phyloP scores from a whole-genome alignment of 495 filamentous ascomycete genomes.

The Astrothelium subdiscretum region DNA sequence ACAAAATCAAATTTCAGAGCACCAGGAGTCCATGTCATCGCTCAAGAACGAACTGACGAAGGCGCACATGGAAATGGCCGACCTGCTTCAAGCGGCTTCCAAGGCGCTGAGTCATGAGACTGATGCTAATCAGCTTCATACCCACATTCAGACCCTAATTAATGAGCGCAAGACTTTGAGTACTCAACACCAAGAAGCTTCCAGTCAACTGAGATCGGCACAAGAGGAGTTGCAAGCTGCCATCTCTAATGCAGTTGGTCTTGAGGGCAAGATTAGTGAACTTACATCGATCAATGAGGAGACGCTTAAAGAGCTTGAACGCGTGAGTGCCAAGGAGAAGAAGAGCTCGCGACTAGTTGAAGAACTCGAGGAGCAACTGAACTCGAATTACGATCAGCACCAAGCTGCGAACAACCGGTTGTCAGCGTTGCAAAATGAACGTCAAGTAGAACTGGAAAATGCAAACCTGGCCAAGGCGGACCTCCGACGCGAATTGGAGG shows the following conservation, averaged over 20 bases:
- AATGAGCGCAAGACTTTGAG: conserved; percentile 25
- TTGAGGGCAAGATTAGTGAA: conserved; percentile 41
- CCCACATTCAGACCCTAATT: conserved; percentile 36
- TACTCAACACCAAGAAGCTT: conserved; percentile 26
- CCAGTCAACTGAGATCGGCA: conserved; percentile 33
- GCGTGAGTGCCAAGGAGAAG: conserved; percentile 50
- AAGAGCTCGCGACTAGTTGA: conserved; percentile 86
- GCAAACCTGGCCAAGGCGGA: conserved; percentile 40
- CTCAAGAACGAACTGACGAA: conserved; percentile 60
- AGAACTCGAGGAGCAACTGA: conserved; percentile 95
- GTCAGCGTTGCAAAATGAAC: conserved; percentile 57
- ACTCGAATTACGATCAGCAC: conserved; percentile 85
- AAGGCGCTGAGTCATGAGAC: conserved; percentile 36
- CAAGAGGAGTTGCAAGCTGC: conserved; percentile 50
- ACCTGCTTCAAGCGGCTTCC: conserved; percentile 42
- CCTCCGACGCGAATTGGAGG: conserved; percentile 44
- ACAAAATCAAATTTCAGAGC: conserved; percentile 32
- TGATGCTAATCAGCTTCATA: conserved; percentile 35
- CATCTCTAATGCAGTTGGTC: conserved; percentile 34
- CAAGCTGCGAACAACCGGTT: conserved; percentile 67
- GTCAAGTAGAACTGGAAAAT: conserved; percentile 49
- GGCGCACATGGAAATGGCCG: conserved; percentile 56
- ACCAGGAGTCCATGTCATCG: conserved; percentile 46
- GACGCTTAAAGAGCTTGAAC: conserved; percentile 39
- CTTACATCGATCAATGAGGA: conserved; percentile 29